Evolutionary conservation across 1,284 basidiomycete species (phyloP).

Genomic region (Austroboletus olivaceoglutinosus): DNA sequence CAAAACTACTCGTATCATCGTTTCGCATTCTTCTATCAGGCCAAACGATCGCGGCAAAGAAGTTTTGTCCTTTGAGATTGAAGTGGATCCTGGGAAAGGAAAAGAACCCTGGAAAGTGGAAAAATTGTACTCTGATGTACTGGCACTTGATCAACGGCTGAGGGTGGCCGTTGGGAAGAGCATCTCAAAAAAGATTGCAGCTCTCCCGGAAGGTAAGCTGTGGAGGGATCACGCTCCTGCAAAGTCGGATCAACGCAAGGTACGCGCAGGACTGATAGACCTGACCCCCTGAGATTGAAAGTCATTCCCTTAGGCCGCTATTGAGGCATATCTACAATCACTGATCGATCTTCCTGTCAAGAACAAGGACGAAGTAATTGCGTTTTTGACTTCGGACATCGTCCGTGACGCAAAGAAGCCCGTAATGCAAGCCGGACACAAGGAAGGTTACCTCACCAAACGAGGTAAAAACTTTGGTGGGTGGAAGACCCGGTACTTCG

Average conservation of each 20-base stretch:
- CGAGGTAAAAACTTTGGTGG: slow-evolving; percentile 95
- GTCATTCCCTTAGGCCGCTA: slow-evolving; percentile 53
- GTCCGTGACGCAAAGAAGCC: slow-evolving; percentile 71
- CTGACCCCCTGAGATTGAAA: slow-evolving; percentile 4
- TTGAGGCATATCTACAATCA: slow-evolving; percentile 88
- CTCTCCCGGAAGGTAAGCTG: slow-evolving; percentile 85
- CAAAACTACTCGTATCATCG: slow-evolving; percentile 57
- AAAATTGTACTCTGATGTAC: slow-evolving; percentile 90
- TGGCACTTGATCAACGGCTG: slow-evolving; percentile 76
- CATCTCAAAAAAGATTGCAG: slow-evolving; percentile 74
- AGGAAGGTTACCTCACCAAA: slow-evolving; percentile 96
- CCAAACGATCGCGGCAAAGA: slow-evolving; percentile 87
- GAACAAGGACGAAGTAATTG: slow-evolving; percentile 87
- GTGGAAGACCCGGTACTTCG: slow-evolving; percentile 95
- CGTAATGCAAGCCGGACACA: slow-evolving; percentile 79
- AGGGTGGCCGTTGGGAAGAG: slow-evolving; percentile 65
- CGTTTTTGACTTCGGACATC: slow-evolving; percentile 90
- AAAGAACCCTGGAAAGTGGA: slow-evolving; percentile 87
- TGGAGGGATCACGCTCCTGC: slow-evolving; percentile 98
- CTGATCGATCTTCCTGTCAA: slow-evolving; percentile 81
- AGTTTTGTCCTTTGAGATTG: slow-evolving; percentile 78
- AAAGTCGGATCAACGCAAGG: slow-evolving; percentile 93
- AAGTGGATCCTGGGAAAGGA: slow-evolving; percentile 60
- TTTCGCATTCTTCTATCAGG: slow-evolving; percentile 75
- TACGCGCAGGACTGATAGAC: slow-evolving; percentile 35